Evolutionary conservation across 2,329 filamentous ascomycete genomes (phyloP).

Genomic region (Epicoccum sorghinum): DNA sequence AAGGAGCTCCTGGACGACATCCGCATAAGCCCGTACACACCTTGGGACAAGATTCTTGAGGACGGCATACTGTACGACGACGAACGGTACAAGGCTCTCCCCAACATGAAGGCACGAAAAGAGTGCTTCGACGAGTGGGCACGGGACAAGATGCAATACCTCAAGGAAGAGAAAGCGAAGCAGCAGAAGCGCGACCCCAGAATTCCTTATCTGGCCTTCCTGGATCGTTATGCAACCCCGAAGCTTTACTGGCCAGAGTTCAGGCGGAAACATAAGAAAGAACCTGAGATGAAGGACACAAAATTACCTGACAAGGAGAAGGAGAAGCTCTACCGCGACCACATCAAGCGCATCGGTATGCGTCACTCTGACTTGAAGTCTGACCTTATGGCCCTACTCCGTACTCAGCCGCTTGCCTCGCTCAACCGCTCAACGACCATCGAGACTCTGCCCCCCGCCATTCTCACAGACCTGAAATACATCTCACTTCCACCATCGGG

Average conservation of each 20-base stretch:
- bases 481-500: constrained; percentile 67
- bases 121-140: constrained; percentile 88
- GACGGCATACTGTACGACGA: constrained; percentile 84
- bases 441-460: constrained; percentile 64
- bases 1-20: constrained; percentile 85
- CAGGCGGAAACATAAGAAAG: constrained; percentile 85
- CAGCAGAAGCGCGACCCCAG: constrained; percentile 82
- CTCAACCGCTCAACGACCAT: constrained; percentile 66
- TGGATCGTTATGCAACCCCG: constrained; percentile 81
- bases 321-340: constrained; percentile 80
- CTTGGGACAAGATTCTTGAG: constrained; percentile 90
- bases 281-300: constrained; percentile 77
- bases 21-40: constrained; percentile 81
- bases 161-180: constrained; percentile 74
- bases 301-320: constrained; percentile 68
- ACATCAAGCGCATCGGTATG: constrained; percentile 69
- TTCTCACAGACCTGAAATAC: constrained; percentile 72
- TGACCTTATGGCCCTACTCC: constrained; percentile 71
- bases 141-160: constrained; percentile 72
- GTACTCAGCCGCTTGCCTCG: constrained; percentile 61
- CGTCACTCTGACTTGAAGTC: constrained; percentile 70
- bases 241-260: constrained; percentile 99
- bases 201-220: constrained; percentile 80
- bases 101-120: constrained; percentile 79
- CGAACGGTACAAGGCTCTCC: constrained; percentile 80